phyloP scores from a whole-genome alignment of 805 yeast genomes.

The Starmerella sirachaensis region DNA sequence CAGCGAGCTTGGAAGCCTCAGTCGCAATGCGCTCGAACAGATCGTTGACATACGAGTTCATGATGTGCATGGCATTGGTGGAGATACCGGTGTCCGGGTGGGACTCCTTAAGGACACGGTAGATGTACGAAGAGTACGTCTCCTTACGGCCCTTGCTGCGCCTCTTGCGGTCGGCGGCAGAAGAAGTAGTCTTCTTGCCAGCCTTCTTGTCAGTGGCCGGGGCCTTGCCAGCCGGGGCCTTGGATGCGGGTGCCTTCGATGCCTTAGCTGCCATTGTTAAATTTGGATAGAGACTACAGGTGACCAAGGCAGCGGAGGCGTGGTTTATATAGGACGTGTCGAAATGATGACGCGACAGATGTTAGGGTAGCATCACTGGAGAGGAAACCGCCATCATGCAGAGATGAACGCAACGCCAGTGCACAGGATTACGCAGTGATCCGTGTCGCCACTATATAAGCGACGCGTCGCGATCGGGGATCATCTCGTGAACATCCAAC shows the following conservation, averaged over 20 bases:
- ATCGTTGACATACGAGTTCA: conserved; percentile 97
- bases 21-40: conserved; percentile 96
- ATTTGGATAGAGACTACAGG: neutral
- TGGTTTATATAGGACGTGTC: conserved; percentile 8
- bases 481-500: too few relatives aligned
- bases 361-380: conserved; percentile 13
- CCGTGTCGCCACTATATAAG: conserved; percentile 14
- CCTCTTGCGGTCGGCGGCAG: conserved; percentile 72
- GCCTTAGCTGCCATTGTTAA: conserved; percentile 36
- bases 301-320: conserved; percentile 3
- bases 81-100: conserved; percentile 99
- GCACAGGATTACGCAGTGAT: conserved; percentile 11
- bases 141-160: conserved; percentile 94
- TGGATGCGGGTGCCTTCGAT: conserved; percentile 49
- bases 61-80: conserved; percentile 95
- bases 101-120: conserved; percentile 96
- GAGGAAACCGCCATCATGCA: conserved; percentile 11
- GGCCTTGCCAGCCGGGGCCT: conserved; percentile 79
- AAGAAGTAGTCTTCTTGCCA: conserved; percentile 78
- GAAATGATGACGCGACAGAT: conserved; percentile 1
- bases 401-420: conserved; percentile 15
- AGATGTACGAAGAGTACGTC: conserved; percentile 94
- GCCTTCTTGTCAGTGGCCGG: conserved; percentile 90
- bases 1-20: conserved; percentile 97
- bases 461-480: too few relatives aligned